Evolutionary conservation across 345 rosid species (phyloP).

Genomic region (Luvunga scandens): DNA sequence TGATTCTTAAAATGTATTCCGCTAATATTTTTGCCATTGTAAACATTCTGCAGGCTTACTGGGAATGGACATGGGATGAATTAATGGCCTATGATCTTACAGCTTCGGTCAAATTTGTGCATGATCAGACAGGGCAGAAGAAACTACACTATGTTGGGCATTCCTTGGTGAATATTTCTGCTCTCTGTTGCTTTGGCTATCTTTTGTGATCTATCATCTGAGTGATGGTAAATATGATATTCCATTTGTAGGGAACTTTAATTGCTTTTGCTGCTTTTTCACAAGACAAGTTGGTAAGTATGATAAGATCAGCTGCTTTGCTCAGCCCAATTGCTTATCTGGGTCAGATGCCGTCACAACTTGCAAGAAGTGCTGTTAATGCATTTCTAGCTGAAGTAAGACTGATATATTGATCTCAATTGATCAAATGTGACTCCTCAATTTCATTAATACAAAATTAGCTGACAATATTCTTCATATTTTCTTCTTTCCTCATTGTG

Average conservation of each 20-base stretch:
- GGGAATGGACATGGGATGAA: conserved; percentile 73
- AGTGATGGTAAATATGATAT: neutral
- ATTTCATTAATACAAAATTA: neutral
- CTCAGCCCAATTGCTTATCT: conserved; percentile 50
- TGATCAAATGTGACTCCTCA: neutral
- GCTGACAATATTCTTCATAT: conserved; percentile 12
- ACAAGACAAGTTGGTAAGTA: conserved; percentile 26
- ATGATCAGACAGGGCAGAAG: conserved; percentile 36
- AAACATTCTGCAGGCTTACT: conserved; percentile 37
- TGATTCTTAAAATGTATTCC: too few relatives aligned
- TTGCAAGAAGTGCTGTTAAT: conserved; percentile 31
- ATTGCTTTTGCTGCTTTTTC: conserved; percentile 53
- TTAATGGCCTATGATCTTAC: conserved; percentile 51
- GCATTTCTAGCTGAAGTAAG: conserved; percentile 42
- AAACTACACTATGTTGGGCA: conserved; percentile 48
- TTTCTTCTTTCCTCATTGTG: neutral
- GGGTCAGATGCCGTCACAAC: conserved; percentile 36
- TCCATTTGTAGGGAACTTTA: conserved; percentile 47
- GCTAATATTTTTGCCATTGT: neutral
- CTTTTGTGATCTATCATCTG: too few relatives aligned
- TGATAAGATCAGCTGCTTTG: conserved; percentile 58
- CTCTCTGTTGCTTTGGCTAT: neutral
- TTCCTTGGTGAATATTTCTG: conserved; percentile 37
- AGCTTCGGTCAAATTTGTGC: conserved; percentile 38
- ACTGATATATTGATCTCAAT: neutral